Base-by-base conservation (phyloP, 2,329 filamentous ascomycete species). In the Pseudomassariella vexata region DNA sequence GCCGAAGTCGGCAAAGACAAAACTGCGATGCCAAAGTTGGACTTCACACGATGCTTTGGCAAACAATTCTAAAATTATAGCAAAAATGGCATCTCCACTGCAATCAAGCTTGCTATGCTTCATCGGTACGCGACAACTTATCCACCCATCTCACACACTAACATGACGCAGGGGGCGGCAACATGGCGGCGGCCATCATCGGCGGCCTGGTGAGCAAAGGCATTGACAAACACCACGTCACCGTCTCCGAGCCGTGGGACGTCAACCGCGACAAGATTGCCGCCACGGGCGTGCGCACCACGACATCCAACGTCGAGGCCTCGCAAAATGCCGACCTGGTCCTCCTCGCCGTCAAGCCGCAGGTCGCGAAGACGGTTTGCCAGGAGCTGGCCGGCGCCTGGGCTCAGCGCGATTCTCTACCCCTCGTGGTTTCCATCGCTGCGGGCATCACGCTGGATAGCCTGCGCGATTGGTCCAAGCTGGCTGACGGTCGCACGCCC, bases 171-270 rank as follows among this genome's bases (percentile, higher is more conserved):
- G 63, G 63, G 37, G 67, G 67, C 39, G 67, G 67, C 44, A 70
- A 70, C 55, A 71, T 71, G 67, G 66, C 63, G 36, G 58, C 57
- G 33, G 67, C 67, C 57, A 71, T 71, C 44, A 69, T 70, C 40
- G 60, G 63, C 14, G 67, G 67, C 30, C 62, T 71, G 15, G 47
- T 65, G 18, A 52, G 53, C 37, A 63, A 65, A 42, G 56, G 57
- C 48, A 60, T 64, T 45, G 36, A 57, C 42, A 60, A 62, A 47
- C 46, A 56, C 33, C 60, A 67, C 53, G 62, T 71, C 49, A 55
- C 45, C 48, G 67, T 70, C 34, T 58, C 66, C 4, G 67, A 70
- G 53, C 67, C 67, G 2, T 70, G 66, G 65, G 66, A 70, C 4
- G 66, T 68, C 35, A 71, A 70, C 59, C 62, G 67, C 35, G 50